Conservation (phyloP, 1,139 yeast genomes). For the Saccharomyces pastorianus region DNA sequence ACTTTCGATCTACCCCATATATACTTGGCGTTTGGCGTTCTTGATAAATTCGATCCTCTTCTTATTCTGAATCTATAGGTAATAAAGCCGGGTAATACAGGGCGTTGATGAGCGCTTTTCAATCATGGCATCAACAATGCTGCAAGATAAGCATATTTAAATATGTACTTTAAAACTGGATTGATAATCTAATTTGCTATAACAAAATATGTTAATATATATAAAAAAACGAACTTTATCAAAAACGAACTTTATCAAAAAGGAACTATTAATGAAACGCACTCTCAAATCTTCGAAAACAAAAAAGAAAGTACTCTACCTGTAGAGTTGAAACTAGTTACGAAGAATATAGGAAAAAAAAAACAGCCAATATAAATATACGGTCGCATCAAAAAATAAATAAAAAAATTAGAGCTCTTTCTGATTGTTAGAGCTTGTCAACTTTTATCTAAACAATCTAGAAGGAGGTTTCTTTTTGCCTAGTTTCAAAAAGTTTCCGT, state of each 20-base stretch:
- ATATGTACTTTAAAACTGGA: background rate
- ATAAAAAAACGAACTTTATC: background rate
- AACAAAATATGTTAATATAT: background rate
- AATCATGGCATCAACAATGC: background rate
- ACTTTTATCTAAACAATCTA: constrained; percentile 7
- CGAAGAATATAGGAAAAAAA: background rate
- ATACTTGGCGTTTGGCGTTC: background rate
- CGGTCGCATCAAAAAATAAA: too few relatives aligned
- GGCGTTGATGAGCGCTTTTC: background rate
- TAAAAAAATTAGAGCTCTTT: background rate
- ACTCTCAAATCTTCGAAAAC: background rate
- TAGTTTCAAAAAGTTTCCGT: constrained; percentile 9
- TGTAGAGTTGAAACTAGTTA: background rate
- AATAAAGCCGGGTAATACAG: background rate
- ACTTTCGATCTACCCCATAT: too few relatives aligned
- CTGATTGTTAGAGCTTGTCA: background rate
- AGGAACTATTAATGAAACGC: background rate
- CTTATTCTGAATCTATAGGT: background rate
- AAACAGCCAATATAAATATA: background rate
- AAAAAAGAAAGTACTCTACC: background rate
- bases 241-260: background rate
- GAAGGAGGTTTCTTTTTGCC: constrained; percentile 13
- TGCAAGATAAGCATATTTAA: too few relatives aligned
- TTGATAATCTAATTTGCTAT: background rate
- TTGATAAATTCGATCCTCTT: background rate